Evolutionary conservation across 805 yeast genomes (phyloP).

Genomic region (Scheffersomyces coipomensis): DNA sequence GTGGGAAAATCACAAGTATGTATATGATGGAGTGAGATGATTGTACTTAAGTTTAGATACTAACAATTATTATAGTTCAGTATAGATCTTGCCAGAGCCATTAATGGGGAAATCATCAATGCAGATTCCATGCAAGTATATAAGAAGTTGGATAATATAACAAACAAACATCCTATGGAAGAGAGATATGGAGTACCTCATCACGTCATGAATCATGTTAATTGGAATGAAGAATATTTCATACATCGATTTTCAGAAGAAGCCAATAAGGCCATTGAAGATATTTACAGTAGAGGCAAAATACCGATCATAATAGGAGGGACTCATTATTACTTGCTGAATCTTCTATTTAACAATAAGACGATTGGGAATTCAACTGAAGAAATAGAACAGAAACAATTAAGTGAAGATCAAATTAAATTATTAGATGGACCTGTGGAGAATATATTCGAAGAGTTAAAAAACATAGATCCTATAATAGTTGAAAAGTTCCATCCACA

Average conservation of each 20-base stretch:
- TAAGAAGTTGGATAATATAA: constrained; percentile 64
- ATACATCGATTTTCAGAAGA: constrained; percentile 77
- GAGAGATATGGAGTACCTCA: constrained; percentile 79
- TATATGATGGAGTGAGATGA: constrained; percentile 5
- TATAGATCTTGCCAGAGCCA: constrained; percentile 71
- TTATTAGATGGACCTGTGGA: constrained; percentile 59
- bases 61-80: constrained; percentile 47
- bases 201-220: constrained; percentile 82
- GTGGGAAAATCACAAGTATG: constrained; percentile 86
- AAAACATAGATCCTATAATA: constrained; percentile 63
- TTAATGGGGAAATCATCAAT: constrained; percentile 87
- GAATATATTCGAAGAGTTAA: constrained; percentile 46
- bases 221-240: constrained; percentile 78
- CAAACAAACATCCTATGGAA: constrained; percentile 85
- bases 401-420: constrained; percentile 24
- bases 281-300: constrained; percentile 65
- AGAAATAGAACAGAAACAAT: constrained; percentile 21
- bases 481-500: constrained; percentile 89
- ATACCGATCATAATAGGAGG: constrained; percentile 93
- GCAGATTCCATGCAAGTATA: constrained; percentile 99
- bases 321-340: constrained; percentile 89
- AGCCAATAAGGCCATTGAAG: constrained; percentile 60
- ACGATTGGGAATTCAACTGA: constrained; percentile 44
- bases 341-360: constrained; percentile 68
- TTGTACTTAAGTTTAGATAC: neutral